Evolutionary conservation across 768 basidiomycete genomes (phyloP).

Genomic region (Mycena kentingensis): DNA sequence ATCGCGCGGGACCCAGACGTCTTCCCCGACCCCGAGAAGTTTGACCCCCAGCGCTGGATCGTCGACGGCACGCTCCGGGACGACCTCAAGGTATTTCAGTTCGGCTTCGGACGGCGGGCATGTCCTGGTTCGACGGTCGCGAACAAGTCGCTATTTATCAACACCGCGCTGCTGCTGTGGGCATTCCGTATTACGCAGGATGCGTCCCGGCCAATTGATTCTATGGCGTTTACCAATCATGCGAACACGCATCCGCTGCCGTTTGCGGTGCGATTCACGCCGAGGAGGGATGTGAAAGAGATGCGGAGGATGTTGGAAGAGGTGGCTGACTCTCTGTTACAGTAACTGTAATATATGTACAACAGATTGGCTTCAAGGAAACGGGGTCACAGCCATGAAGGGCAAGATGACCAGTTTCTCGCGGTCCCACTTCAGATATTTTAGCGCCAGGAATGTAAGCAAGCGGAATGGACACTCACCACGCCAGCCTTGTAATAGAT

Average conservation of each 20-base stretch:
- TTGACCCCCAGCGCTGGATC: conserved; percentile 61
- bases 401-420: no score
- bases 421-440: no score
- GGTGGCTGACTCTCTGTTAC: no score
- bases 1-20: conserved; percentile 57
- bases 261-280: conserved; percentile 59
- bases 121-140: conserved; percentile 70
- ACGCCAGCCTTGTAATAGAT: no score
- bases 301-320: conserved; percentile 43
- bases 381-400: no score
- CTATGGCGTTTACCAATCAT: conserved; percentile 60
- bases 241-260: conserved; percentile 66
- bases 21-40: conserved; percentile 62
- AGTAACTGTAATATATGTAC: no score
- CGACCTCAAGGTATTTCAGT: conserved; percentile 54
- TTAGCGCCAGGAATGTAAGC: no score
- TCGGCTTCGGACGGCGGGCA: conserved; percentile 56
- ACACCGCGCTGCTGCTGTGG: conserved; percentile 64
- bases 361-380: no score
- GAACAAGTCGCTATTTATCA: conserved; percentile 60
- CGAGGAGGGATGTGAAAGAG: conserved; percentile 40
- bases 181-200: conserved; percentile 60
- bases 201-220: conserved; percentile 57
- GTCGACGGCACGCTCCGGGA: conserved; percentile 47
- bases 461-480: no score